A percentile compares a stretch with the other conserved stretches of the same genome.
Evolutionary conservation across 2,329 filamentous ascomycete species (phyloP).

Genomic region (Stromatinia cepivora): DNA sequence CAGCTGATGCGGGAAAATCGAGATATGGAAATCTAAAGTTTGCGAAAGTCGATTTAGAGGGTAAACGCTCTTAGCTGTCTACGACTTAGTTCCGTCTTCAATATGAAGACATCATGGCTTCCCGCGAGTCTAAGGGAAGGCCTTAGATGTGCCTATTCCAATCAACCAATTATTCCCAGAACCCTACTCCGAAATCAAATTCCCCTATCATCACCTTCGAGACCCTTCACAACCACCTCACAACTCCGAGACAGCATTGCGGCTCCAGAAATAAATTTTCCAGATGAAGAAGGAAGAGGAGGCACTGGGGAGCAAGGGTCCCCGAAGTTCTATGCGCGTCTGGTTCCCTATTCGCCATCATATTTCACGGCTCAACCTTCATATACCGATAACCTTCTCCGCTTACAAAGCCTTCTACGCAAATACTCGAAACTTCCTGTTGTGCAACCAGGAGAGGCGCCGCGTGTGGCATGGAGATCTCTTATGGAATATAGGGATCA

Average conservation of each 20-base stretch:
- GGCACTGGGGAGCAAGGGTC: constrained; percentile 33
- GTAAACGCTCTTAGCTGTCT: constrained; percentile 10
- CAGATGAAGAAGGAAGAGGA: constrained; percentile 28
- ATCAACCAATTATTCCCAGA: constrained; percentile 25
- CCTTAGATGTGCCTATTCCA: constrained; percentile 31
- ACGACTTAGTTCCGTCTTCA: constrained; percentile 26
- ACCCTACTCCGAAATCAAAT: constrained; percentile 25
- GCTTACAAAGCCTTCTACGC: constrained; percentile 68
- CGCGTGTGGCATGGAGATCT: constrained; percentile 78
- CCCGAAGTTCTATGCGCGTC: constrained; percentile 57
- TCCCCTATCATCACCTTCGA: constrained; percentile 28
- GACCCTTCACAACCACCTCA: constrained; percentile 37
- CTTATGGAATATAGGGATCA: constrained; percentile 72
- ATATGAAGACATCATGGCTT: constrained; percentile 41
- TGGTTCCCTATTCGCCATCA: constrained; percentile 83
- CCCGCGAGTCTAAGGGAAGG: constrained; percentile 35
- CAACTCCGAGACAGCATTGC: constrained; percentile 43
- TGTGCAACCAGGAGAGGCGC: constrained; percentile 63
- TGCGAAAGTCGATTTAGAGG: constrained; percentile 2
- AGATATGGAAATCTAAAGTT: constrained; percentile 17
- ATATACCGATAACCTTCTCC: constrained; percentile 83
- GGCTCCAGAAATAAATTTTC: constrained; percentile 48
- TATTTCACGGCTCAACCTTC: constrained; percentile 87
- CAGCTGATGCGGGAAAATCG: constrained; percentile 23
- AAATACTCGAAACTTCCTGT: constrained; percentile 74